Conservation (phyloP, 2,329 filamentous ascomycete genomes). For the Alternaria longipes region DNA sequence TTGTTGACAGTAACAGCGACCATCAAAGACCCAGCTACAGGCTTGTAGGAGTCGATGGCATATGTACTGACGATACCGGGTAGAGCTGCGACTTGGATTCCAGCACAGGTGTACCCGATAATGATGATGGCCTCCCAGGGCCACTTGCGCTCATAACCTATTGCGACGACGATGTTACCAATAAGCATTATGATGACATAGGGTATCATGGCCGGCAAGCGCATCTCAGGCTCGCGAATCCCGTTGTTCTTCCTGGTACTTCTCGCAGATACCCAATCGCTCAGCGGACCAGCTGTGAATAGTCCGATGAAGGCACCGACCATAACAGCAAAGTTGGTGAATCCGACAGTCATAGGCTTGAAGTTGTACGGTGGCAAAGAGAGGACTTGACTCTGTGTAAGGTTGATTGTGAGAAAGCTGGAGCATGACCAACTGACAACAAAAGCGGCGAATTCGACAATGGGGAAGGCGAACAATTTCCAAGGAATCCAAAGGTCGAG, state of each 20-base stretch:
- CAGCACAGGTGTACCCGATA: conserved; percentile 65
- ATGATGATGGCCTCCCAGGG: conserved; percentile 66
- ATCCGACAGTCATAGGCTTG: conserved; percentile 60
- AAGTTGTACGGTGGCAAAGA: conserved; percentile 66
- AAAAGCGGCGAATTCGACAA: conserved; percentile 70
- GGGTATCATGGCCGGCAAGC: conserved; percentile 65
- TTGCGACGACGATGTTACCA: conserved; percentile 65
- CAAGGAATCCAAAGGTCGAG: conserved; percentile 68
- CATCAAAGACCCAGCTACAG: conserved; percentile 67
- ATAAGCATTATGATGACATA: conserved; percentile 66
- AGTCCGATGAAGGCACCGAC: conserved; percentile 65
- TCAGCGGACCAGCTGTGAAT: conserved; percentile 63
- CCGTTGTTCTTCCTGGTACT: conserved; percentile 63
- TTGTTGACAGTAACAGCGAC: conserved; percentile 71
- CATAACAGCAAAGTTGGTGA: conserved; percentile 67
- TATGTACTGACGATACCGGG: conserved; percentile 68
- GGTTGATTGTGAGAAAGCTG: conserved; percentile 67
- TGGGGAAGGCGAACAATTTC: conserved; percentile 70
- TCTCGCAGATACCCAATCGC: conserved; percentile 66
- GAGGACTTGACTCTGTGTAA: conserved; percentile 66
- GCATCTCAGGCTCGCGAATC: conserved; percentile 68
- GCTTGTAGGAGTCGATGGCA: conserved; percentile 71
- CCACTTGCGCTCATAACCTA: conserved; percentile 64
- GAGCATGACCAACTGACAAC: conserved; percentile 68
- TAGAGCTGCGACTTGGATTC: conserved; percentile 68